These are phyloP conservation scores for Saturnispora zaruensis DNA, from an alignment of 805 yeast genomes.

Conservation along the genomic window DNA sequence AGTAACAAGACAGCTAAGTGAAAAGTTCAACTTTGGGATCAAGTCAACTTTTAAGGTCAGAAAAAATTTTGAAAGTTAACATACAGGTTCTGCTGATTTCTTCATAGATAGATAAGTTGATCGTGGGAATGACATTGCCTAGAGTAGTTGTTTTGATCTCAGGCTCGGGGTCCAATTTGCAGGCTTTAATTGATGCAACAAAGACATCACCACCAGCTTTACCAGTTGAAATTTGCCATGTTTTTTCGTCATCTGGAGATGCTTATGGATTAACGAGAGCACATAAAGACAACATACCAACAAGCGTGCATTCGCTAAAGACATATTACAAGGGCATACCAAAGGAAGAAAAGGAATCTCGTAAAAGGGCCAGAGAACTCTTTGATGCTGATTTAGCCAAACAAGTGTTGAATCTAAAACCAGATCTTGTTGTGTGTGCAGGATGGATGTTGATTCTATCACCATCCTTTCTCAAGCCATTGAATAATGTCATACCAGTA, in stretches of 20 bases:
- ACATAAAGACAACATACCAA: constrained; percentile 54
- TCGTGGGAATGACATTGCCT: constrained; percentile 4
- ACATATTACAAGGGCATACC: constrained; percentile 67
- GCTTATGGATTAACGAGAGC: constrained; percentile 90
- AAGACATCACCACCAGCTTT: constrained; percentile 25
- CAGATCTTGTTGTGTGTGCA: constrained; percentile 90
- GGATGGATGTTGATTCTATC: constrained; percentile 97
- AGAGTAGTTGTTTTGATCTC: constrained; percentile 74
- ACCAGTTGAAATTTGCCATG: constrained; percentile 52
- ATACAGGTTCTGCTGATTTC: background rate
- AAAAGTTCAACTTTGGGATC: background rate
- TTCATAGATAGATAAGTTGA: background rate
- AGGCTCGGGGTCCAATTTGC: constrained; percentile 93
- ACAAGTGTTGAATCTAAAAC: constrained; percentile 51
- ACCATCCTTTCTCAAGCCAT: constrained; percentile 59
- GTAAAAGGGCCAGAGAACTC: constrained; percentile 52
- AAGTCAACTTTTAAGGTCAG: background rate
- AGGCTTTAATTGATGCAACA: constrained; percentile 80
- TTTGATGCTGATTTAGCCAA: constrained; percentile 77
- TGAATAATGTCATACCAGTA: constrained; percentile 59
- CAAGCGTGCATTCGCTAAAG: constrained; percentile 62
- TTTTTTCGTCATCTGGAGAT: constrained; percentile 74
- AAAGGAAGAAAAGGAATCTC: constrained; percentile 51
- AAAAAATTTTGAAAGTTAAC: background rate
- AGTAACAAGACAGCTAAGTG: background rate